These are phyloP conservation scores for Phytophthora capsici DNA, from an alignment of 352 stramenopile genomes.

Conservation along the genomic window DNA sequence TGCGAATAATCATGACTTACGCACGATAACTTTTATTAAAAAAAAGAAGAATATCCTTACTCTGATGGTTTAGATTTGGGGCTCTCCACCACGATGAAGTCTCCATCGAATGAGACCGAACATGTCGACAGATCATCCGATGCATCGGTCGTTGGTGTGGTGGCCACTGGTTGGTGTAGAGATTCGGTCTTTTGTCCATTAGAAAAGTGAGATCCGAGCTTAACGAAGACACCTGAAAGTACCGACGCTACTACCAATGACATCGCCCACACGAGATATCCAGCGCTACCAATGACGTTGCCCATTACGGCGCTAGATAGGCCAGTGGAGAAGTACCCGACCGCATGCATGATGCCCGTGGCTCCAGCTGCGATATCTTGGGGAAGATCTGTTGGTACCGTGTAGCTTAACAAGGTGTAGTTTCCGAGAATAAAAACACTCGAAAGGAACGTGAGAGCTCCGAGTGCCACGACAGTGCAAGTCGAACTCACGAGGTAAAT, in stretches of 20 bases:
- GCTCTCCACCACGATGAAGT: constrained; percentile 31
- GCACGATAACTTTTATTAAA: too few species aligned
- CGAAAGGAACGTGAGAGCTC: constrained; percentile 62
- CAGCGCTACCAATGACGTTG: constrained; percentile 55
- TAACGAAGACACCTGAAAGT: constrained; percentile 63
- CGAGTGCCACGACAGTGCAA: constrained; percentile 55
- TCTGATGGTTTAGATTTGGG: too few species aligned
- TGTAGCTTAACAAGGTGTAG: constrained; percentile 80
- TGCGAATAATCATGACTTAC: too few species aligned
- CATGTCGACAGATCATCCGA: constrained; percentile 21
- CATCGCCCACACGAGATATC: constrained; percentile 63
- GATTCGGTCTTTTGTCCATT: constrained; percentile 35
- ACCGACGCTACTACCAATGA: constrained; percentile 70
- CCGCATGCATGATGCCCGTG: constrained; percentile 66
- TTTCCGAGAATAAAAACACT: constrained; percentile 80
- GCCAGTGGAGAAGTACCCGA: constrained; percentile 75
- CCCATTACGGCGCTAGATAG: constrained; percentile 74
- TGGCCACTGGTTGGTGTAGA: constrained; percentile 25
- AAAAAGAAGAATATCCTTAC: too few species aligned
- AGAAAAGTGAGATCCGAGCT: constrained; percentile 65
- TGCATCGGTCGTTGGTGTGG: constrained; percentile 12
- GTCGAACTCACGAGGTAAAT: constrained; percentile 69
- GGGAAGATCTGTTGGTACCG: constrained; percentile 73
- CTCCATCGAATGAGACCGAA: constrained; percentile 19
- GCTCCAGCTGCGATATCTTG: constrained; percentile 73